Evolutionary conservation across 257 asterid species (phyloP), one percentile per base, ranked within the genome.

Genomic region (Ocimum tenuiflorum): DNA sequence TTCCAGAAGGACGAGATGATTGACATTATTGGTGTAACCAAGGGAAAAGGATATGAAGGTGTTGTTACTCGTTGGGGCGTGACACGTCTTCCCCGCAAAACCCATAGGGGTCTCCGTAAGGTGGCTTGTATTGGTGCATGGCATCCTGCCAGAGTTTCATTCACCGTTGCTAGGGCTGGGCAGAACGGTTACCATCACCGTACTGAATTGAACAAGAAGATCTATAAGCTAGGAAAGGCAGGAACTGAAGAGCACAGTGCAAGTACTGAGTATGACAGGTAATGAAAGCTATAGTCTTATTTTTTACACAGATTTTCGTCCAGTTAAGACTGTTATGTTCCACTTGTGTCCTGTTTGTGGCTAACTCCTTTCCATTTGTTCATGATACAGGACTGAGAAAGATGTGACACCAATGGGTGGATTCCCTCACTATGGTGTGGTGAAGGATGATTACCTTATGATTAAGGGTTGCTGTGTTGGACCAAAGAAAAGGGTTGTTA

Each of bases 51-150:
- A 52, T 83, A 78, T 17, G 86, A 83, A 76, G 86, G 89, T 60
- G 89, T 83, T 50, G 89, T 83, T 12, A 83, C 89, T 36, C 86
- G 89, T 75, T 83, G 89, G 89, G 89, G 89, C 68, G 89, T 83
- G n/a, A 83, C 88, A 0, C 86, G 89, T 20, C 82, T 83, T 58
- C 89, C 86, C 1, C 84, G 86, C 27, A 83, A 83, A 20, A 83
- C 89, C 41, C 89, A 83, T 52, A 83, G 89, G 60, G 89, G 89
- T 80, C 89, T 80, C 11, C 82, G 89, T 18, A 83, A 83, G n/a
- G n/a, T n/a, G n/a, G n/a, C n/a, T n/a, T n/a, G n/a, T n/a, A n/a
- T n/a, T n/a, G n/a, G n/a, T n/a, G 81, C 86, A 3, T 83, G 89
- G 86, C 89, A 83, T 36, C 89, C 86, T 42, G 89, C 89, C 19